Base-by-base conservation (phyloP, 2,329 filamentous ascomycete species). In the Delphinella strobiligena region DNA sequence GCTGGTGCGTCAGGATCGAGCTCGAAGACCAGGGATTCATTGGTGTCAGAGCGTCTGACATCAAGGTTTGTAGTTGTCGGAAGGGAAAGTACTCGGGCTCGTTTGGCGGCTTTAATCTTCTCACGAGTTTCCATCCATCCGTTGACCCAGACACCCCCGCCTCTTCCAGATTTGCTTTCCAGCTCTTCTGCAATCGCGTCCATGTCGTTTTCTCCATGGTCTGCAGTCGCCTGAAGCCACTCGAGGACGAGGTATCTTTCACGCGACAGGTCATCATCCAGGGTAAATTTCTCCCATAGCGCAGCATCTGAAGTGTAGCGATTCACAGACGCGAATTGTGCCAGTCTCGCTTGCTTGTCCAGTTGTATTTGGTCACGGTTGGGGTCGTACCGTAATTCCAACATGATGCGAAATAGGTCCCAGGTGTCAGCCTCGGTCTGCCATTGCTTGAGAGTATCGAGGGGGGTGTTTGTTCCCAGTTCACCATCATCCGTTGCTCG, bases 121-220 rank as follows among this genome's bases (percentile, higher is more conserved):
- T 84, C 78, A 47, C 87, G 83, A 0, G 91, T 95, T 57, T 94
- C 86, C 46, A 95, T 75, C 84, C 88, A 95, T 31, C 89, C 89
- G 56, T 87, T 79, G 19, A 83, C 78, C 64, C 91, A 84, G 8
- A 88, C 77, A 36, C 88, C 84, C 36, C 65, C 62, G 8, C 82
- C 82, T 51, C 84, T 71, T 44, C 89, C 82, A 7, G 42, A 40
- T 10, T 84, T 81, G 46, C 78, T 78, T 44, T 61, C 56, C 5
- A 88, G 71, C 41, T 89, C 80, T 38, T 78, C 72, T 37, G 88
- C 81, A 19, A 93, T 66, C 18, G 80, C 74, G 48, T 88, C 77
- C 19, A 94, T 78, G 46, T 83, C 78, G 31, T 78, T 78, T 3
- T 76, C 74, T 18, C 75, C 72, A 37, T 68, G 65, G 24, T 79